Evolutionary conservation across 345 rosid genomes (phyloP), one percentile per base, ranked within the genome.

Genomic region (Euphorbia lathyris): DNA sequence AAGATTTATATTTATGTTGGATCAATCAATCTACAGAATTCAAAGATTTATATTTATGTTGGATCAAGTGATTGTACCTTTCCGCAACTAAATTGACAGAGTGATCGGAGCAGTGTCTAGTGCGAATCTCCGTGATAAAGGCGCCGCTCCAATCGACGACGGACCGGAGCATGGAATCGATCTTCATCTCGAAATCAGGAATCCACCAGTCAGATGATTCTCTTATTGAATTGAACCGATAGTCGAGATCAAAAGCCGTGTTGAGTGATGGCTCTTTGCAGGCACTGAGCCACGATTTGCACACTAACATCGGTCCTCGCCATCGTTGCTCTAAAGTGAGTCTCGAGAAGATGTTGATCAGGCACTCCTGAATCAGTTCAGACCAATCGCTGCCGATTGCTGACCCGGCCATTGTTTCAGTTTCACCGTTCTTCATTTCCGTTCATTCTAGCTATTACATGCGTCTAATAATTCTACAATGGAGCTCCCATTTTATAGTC

Each of bases 351-450:
- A 91, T 80, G 86, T 83, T 86, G 73, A 78, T 61, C 51, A 91
- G 81, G 79, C 90, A 88, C 81, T 86, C 96, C 32, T 77, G 83
- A 63, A 96, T 84, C 66, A 91, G 56, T 53, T 87, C 93, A 47
- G 89, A 86, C 98, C 97, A 93, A 67, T 86, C 89, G 66, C 79
- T 25, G n/a, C n/a, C n/a, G n/a, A n/a, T n/a, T n/a, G n/a, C n/a
- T n/a, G n/a, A n/a, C 45, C 67, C 75, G 70, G 64, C 66, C 2
- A 32, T 12, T 6, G 65, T 9, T 38, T 65, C 58, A 25, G 3
- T 23, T 3, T 9, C 9, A 22, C 30, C 40, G 30, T n/a, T 22
- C 57, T 3, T 72, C 45, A 23, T 20, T 26, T n/a, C n/a, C 58
- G 29, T 26, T 61, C 77, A 73, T 73, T 66, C 36, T 48, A n/a